Conservation (phyloP, 1,139 yeast species). For the Candida gigantensis region DNA sequence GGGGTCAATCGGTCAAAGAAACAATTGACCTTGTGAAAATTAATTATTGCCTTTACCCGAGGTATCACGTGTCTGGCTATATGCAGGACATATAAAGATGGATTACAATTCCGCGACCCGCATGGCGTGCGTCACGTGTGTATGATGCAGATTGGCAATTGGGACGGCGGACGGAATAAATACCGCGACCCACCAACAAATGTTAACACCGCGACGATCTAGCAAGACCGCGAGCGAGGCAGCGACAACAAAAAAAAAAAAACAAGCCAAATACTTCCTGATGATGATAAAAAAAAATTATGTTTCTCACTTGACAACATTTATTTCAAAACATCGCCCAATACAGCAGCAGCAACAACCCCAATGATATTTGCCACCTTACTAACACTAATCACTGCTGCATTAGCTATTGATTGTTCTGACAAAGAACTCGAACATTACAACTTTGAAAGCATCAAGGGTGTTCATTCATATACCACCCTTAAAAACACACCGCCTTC, state of each 20-base stretch:
- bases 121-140: too few relatives aligned
- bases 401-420: slow-evolving; percentile 45
- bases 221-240: too few relatives aligned
- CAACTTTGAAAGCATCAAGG: slow-evolving; percentile 49
- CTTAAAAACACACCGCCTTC: slow-evolving; percentile 77
- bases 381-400: slow-evolving; percentile 7
- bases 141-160: too few relatives aligned
- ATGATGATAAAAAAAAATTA: too few relatives aligned
- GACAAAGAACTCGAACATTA: slow-evolving; percentile 40
- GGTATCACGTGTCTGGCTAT: slow-evolving; percentile 1
- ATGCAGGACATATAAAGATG: background rate
- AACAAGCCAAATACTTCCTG: background rate
- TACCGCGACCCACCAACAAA: background rate
- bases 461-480: slow-evolving; percentile 41
- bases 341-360: too few relatives aligned
- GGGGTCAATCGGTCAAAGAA: too few relatives aligned
- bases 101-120: too few relatives aligned
- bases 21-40: too few relatives aligned
- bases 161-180: background rate
- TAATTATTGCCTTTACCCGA: background rate
- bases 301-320: too few relatives aligned
- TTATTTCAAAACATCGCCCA: too few relatives aligned
- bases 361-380: slow-evolving; percentile 5
- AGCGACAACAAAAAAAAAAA: background rate
- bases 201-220: too few relatives aligned